Conservation (phyloP, 116 monocot genomes). For the Posidonia oceanica region DNA sequence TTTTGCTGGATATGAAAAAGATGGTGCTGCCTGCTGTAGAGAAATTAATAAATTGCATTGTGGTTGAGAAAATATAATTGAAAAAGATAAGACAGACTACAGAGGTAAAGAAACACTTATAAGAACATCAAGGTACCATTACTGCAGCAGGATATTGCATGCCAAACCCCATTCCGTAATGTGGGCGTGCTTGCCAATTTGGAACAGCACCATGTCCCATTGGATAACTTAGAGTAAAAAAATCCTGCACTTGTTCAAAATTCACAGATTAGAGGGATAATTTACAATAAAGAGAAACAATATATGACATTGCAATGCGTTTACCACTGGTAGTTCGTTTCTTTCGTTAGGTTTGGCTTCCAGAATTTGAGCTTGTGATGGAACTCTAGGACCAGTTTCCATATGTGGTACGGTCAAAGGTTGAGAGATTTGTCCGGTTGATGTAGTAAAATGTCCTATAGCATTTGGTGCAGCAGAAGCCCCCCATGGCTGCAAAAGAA, state of each 20-base stretch:
- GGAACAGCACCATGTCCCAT: conserved; percentile 18
- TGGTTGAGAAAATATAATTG: neutral
- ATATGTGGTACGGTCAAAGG: conserved; percentile 1
- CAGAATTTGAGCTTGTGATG: conserved; percentile 12
- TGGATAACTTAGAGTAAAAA: conserved; percentile 60
- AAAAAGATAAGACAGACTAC: conserved; percentile 1
- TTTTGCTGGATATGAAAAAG: conserved; percentile 29
- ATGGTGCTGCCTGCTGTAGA: conserved; percentile 33
- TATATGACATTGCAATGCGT: neutral
- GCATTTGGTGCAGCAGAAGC: conserved; percentile 15
- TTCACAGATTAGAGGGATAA: neutral
- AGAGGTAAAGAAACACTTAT: neutral
- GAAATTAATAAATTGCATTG: neutral
- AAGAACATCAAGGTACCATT: conserved; percentile 12
- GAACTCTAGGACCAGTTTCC: conserved; percentile 12
- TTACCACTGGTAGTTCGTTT: conserved; percentile 75
- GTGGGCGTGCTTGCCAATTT: conserved; percentile 55
- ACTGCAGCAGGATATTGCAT: conserved; percentile 71
- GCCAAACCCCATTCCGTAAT: conserved; percentile 53
- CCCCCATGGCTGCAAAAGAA: conserved; percentile 14
- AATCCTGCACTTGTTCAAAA: conserved; percentile 39
- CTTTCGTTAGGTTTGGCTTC: conserved; percentile 54
- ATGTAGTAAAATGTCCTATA: conserved; percentile 12
- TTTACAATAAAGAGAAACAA: neutral
- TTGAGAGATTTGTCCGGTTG: conserved; percentile 21